Evolutionary conservation across 2,329 filamentous ascomycete genomes (phyloP), one percentile per base, ranked within the genome.

Genomic region (Capronia epimyces): DNA sequence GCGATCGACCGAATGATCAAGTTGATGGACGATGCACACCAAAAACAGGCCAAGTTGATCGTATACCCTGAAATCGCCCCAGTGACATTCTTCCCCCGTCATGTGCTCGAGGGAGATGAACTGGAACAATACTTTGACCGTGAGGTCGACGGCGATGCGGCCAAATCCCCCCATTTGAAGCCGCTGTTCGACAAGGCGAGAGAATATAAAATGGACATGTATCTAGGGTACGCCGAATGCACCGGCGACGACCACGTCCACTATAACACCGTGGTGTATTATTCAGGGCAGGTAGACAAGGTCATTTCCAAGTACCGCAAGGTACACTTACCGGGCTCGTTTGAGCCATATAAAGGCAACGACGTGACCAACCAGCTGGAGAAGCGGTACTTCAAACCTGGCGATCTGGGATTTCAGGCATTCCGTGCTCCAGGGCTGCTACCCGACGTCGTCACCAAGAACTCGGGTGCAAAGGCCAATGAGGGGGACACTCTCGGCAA

Each of bases 51-150:
- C 36, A 68, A 75, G 53, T 63, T 80, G 1, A 71, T 79, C 8
- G 70, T 79, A 24, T 80, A 74, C 56, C 77, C 77, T 1, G 77
- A 80, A 62, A 67, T 71, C n/a, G 72, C 76, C 9, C 69, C 80
- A 10, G 79, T 76, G 0, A 80, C 77, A 1, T 80, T 81, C 68
- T 80, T 80, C 61, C 77, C 77, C 0, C 71, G 75, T 3, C 71
- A 76, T 56, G 71, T 78, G 52, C 62, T 69, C 7, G 70, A 75
- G 49, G 62, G 67, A 20, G 61, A 64, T 12, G 69, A 75, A 34
- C 64, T 79, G 10, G 73, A 74, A 41, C 57, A 61, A 5, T 78
- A 73, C 65, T 80, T 80, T 58, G 78, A 80, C 57, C 68, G 70
- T 49, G 68, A 65, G 56, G 56, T 53, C n/a, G 50, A 55, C 27